These are phyloP conservation scores for Xylariales sp. DNA, from an alignment of 2,329 filamentous ascomycete species.

Conservation along the genomic window DNA sequence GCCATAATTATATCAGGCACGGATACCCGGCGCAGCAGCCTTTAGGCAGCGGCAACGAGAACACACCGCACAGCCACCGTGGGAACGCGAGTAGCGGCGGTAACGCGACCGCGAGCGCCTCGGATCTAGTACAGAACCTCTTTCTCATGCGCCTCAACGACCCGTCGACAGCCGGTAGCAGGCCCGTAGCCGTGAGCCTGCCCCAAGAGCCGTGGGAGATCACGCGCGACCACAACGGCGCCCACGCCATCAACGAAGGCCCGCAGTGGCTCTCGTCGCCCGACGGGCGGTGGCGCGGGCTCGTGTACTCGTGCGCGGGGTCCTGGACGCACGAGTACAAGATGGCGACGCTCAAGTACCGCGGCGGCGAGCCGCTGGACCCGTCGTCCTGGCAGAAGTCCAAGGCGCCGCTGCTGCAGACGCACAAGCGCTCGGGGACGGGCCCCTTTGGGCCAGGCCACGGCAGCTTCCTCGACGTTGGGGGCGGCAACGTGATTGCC, in stretches of 20 bases:
- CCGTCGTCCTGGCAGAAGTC: constrained; percentile 47
- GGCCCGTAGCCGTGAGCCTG: constrained; percentile 42
- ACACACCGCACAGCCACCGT: neutral
- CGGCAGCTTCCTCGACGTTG: constrained; percentile 46
- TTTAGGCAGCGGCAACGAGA: neutral
- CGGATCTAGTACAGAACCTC: constrained; percentile 48
- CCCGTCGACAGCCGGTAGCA: constrained; percentile 41
- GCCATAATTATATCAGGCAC: constrained; percentile 2
- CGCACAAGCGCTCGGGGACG: constrained; percentile 26
- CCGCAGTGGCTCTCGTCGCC: constrained; percentile 50
- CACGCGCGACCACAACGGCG: constrained; percentile 45
- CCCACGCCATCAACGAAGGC: constrained; percentile 51
- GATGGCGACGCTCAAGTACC: constrained; percentile 47
- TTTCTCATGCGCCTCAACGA: constrained; percentile 46
- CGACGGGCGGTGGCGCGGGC: constrained; percentile 47
- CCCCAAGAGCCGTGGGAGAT: constrained; percentile 49
- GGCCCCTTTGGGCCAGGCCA: constrained; percentile 48
- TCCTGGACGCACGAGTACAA: constrained; percentile 52
- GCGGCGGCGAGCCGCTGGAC: constrained; percentile 47
- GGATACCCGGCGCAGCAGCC: neutral
- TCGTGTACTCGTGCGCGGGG: constrained; percentile 49
- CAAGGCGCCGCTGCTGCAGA: constrained; percentile 45
- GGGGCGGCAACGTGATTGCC: constrained; percentile 43
- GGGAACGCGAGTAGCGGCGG: neutral
- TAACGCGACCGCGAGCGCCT: constrained; percentile 9